A percentile compares a stretch with the other conserved stretches of the same genome.
Evolutionary conservation across 495 filamentous ascomycete species (phyloP).

Genomic region (Cercophora sp.): DNA sequence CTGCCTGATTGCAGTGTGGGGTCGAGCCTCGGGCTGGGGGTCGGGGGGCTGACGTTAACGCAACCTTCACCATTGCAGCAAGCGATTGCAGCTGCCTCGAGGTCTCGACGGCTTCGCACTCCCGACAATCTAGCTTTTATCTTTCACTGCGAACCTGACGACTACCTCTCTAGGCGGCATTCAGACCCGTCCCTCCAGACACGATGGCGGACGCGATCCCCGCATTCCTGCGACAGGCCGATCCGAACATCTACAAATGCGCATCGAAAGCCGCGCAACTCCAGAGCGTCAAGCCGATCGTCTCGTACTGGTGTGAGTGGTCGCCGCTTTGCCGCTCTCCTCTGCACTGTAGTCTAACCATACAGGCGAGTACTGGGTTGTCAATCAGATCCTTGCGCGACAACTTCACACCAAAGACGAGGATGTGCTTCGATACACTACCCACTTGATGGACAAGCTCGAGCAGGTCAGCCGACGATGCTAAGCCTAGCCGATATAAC

Average conservation of each 20-base stretch:
- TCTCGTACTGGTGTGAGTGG: constrained; percentile 92
- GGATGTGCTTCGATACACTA: constrained; percentile 74
- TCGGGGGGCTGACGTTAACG: too few species aligned
- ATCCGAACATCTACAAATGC: constrained; percentile 67
- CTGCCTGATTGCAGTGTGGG: too few species aligned
- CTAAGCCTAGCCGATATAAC: neutral
- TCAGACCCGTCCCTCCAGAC: too few species aligned
- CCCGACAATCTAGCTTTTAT: too few species aligned
- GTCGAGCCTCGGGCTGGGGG: too few species aligned
- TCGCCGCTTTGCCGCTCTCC: too few species aligned
- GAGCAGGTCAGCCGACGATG: constrained; percentile 59
- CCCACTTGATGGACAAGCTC: constrained; percentile 82
- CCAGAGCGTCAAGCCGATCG: constrained; percentile 74
- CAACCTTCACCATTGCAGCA: too few species aligned
- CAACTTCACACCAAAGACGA: constrained; percentile 70
- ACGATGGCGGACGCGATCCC: constrained; percentile 75
- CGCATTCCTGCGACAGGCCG: constrained; percentile 66
- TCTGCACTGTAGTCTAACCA: too few species aligned
- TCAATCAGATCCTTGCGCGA: constrained; percentile 82
- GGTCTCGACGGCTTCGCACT: too few species aligned
- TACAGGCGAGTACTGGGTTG: constrained; percentile 87
- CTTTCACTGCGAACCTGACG: too few species aligned
- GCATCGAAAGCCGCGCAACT: constrained; percentile 79
- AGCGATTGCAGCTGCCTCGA: too few species aligned
- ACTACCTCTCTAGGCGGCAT: too few species aligned